phyloP scores from a whole-genome alignment of 306 rosid species.

The Spatholobus suberectus region DNA sequence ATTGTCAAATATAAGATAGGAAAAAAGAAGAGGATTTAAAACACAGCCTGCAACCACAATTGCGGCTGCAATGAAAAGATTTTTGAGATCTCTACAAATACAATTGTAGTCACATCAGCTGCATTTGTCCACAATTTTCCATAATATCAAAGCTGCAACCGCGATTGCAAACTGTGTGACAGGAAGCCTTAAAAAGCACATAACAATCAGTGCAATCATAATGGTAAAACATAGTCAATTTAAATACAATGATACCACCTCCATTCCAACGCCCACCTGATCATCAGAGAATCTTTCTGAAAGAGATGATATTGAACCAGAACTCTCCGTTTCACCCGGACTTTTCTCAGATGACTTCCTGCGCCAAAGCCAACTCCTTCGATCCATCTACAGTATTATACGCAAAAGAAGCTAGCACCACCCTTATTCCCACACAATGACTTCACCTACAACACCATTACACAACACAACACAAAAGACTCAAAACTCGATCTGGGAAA shows the following conservation, averaged over 20 bases:
- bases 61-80: neutral
- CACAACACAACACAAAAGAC: constrained; percentile 36
- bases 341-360: constrained; percentile 81
- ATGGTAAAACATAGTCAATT: neutral
- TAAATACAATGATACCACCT: neutral
- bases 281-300: constrained; percentile 87
- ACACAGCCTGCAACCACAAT: neutral
- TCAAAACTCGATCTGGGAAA: constrained; percentile 26
- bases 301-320: constrained; percentile 73
- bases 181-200: neutral
- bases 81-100: neutral
- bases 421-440: constrained; percentile 40
- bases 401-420: constrained; percentile 38
- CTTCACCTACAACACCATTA: constrained; percentile 43
- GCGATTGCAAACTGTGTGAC: neutral
- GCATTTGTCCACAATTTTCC: neutral
- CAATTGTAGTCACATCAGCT: neutral
- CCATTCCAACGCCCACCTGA: constrained; percentile 55
- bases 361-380: constrained; percentile 85
- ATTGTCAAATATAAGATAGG: neutral
- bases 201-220: constrained; percentile 28
- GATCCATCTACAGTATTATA: constrained; percentile 59
- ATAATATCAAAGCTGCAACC: neutral
- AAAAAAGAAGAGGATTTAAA: neutral
- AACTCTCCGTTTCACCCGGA: constrained; percentile 82